These are phyloP conservation scores for Alternaria triticimaculans DNA, from an alignment of 2,329 filamentous ascomycete genomes.

Conservation along the genomic window DNA sequence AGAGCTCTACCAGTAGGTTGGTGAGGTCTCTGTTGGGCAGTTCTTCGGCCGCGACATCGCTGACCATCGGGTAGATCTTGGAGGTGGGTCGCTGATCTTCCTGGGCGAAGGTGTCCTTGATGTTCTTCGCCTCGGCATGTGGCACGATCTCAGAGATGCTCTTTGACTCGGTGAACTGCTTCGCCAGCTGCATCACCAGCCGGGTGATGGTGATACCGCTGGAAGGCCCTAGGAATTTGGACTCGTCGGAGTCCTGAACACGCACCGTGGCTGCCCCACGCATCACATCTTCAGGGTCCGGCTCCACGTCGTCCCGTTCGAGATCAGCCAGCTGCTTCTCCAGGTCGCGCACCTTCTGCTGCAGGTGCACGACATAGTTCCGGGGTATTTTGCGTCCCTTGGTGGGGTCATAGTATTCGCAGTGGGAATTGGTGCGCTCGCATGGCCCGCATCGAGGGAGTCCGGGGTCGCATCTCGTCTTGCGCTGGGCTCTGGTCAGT, in stretches of 20 bases:
- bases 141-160: constrained; percentile 92
- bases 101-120: constrained; percentile 71
- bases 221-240: constrained; percentile 88
- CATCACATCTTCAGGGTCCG: constrained; percentile 82
- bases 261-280: constrained; percentile 85
- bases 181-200: constrained; percentile 94
- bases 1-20: constrained; percentile 82
- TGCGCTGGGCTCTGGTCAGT: constrained; percentile 66
- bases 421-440: constrained; percentile 86
- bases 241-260: constrained; percentile 84
- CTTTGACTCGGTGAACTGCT: constrained; percentile 88
- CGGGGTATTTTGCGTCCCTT: constrained; percentile 87
- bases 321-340: constrained; percentile 81
- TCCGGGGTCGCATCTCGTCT: constrained; percentile 93
- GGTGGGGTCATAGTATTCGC: constrained; percentile 93
- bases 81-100: constrained; percentile 71
- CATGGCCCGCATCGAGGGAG: constrained; percentile 91
- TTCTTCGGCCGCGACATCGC: constrained; percentile 76
- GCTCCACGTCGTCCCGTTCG: constrained; percentile 74
- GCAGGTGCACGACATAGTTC: constrained; percentile 89
- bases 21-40: constrained; percentile 77
- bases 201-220: constrained; percentile 96
- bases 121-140: constrained; percentile 69
- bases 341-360: constrained; percentile 82
- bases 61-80: constrained; percentile 90